These are phyloP conservation scores for Geranomyces variabilis DNA, from an alignment of 192 early-diverging fungal species.

Conservation along the genomic window DNA sequence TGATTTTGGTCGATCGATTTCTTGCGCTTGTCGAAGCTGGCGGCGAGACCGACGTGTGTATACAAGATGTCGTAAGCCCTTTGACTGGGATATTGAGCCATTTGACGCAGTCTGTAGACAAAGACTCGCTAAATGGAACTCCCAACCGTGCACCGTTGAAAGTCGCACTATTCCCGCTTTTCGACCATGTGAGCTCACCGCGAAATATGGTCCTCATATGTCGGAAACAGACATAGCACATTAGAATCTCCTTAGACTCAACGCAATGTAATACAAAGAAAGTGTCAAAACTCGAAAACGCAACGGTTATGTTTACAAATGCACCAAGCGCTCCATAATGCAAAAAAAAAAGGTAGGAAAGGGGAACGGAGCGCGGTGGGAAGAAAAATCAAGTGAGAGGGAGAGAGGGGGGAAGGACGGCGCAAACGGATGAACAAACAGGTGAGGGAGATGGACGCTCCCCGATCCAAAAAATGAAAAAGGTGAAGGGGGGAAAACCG, in stretches of 20 bases:
- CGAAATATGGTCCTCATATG: constrained; percentile 67
- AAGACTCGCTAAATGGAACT: neutral
- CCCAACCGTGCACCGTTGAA: neutral
- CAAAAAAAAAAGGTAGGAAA: neutral
- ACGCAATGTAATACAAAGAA: no score
- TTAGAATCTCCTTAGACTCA: no score
- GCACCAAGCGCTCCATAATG: neutral
- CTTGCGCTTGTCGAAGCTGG: constrained; percentile 58
- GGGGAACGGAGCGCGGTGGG: neutral
- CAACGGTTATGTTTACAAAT: neutral
- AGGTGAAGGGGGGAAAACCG: no score
- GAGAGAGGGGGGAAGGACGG: no score
- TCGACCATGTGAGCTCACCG: constrained; percentile 64
- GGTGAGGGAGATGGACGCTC: no score
- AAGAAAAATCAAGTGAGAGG: no score
- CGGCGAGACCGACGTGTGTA: neutral
- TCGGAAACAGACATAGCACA: no score
- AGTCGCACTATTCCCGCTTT: constrained; percentile 59
- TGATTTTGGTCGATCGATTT: constrained; percentile 79
- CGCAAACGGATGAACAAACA: no score
- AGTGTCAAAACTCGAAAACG: no score
- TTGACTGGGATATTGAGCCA: no score
- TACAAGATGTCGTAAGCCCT: neutral
- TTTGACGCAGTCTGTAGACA: neutral
- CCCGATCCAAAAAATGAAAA: no score